Conservation (phyloP, 2,329 filamentous ascomycete species). For the Fusarium sp. region DNA sequence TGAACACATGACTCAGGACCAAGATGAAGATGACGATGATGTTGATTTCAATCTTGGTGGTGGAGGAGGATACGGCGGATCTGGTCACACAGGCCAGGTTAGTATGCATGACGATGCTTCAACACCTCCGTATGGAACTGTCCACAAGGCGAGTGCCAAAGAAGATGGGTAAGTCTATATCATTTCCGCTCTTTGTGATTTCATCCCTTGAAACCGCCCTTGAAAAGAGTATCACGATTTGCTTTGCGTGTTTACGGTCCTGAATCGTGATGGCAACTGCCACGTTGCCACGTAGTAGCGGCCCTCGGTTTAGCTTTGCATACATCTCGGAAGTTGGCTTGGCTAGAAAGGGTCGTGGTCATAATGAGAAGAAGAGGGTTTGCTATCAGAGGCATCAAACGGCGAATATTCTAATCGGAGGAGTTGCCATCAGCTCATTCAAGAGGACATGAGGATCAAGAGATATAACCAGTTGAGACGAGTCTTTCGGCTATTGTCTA, state of each 20-base stretch:
- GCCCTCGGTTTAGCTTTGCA: constrained; percentile 39
- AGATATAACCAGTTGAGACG: constrained; percentile 43
- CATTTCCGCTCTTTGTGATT: constrained; percentile 45
- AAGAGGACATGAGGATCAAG: constrained; percentile 45
- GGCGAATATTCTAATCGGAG: constrained; percentile 45
- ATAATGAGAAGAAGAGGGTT: constrained; percentile 45
- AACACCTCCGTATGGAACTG: constrained; percentile 54
- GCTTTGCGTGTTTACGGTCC: constrained; percentile 25
- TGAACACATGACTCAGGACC: constrained; percentile 60
- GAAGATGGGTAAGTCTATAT: constrained; percentile 60
- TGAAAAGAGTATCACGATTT: constrained; percentile 24
- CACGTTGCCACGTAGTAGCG: constrained; percentile 40
- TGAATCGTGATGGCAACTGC: constrained; percentile 40
- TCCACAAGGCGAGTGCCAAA: constrained; percentile 73
- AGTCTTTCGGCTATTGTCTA: constrained; percentile 36
- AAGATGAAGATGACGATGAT: constrained; percentile 68
- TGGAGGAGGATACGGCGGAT: constrained; percentile 50
- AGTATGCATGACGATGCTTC: constrained; percentile 50
- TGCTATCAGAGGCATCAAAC: constrained; percentile 43
- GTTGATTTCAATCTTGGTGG: constrained; percentile 71
- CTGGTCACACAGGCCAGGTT: constrained; percentile 49
- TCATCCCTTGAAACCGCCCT: constrained; percentile 26
- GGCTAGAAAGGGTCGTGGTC: constrained; percentile 49
- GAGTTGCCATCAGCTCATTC: constrained; percentile 41
- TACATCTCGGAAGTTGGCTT: constrained; percentile 46